Evolutionary conservation across 192 early-diverging fungal genomes (phyloP).

Genomic region (Funneliformis geosporum): DNA sequence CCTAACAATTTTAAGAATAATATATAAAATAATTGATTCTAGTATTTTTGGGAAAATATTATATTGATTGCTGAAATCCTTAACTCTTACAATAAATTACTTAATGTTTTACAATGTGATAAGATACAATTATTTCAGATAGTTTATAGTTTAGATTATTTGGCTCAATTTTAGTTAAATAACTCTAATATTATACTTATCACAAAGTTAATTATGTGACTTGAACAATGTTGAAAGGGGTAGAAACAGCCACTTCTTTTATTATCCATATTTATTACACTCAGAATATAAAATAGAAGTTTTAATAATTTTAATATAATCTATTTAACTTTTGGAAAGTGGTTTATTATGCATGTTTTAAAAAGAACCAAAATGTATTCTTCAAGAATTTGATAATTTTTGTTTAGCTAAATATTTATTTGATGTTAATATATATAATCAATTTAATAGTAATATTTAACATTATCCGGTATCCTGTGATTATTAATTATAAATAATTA

Average conservation of each 20-base stretch:
- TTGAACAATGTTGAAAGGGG: neutral
- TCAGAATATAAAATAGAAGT: constrained; percentile 1
- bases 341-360: constrained; percentile 14
- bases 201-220: neutral
- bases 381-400: constrained; percentile 13
- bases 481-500: too few species aligned
- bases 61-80: neutral
- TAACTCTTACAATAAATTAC: neutral
- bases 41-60: neutral
- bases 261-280: constrained; percentile 9
- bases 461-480: too few species aligned
- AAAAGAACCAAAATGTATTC: constrained; percentile 17
- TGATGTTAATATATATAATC: neutral
- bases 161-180: neutral
- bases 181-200: neutral
- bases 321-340: neutral
- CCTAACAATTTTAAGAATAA: neutral
- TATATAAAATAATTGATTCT: neutral
- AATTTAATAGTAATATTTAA: constrained; percentile 11
- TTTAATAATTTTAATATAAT: constrained; percentile 15
- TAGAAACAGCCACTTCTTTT: constrained; percentile 3
- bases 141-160: neutral
- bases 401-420: neutral
- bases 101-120: constrained; percentile 9
- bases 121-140: constrained; percentile 14